Percentiles rank a stretch among this genome's conserved stretches.
Conservation (phyloP, 495 filamentous ascomycete genomes). For the Pyrenula aspistea region DNA sequence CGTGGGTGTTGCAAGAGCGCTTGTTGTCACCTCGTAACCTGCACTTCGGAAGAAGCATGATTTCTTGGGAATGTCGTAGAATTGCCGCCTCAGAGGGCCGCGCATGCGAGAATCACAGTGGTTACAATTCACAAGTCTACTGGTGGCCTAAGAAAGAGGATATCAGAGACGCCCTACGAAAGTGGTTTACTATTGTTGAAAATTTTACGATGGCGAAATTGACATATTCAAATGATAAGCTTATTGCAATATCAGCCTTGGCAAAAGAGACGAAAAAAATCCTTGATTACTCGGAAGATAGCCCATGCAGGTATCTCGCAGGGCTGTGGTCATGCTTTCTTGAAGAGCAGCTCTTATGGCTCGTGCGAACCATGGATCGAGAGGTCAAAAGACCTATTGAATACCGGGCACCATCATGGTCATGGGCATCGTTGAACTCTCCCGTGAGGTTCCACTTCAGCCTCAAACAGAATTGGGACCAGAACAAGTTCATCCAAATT, state of each 20-base stretch:
- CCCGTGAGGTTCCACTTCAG: no score
- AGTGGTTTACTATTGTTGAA: neutral
- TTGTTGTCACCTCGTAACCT: neutral
- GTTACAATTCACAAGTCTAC: neutral
- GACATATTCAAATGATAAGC: neutral
- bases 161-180: no score
- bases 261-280: no score
- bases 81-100: neutral
- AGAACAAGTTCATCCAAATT: no score
- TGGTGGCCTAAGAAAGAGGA: neutral
- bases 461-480: no score
- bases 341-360: neutral
- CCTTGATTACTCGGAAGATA: neutral
- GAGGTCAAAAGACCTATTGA: neutral
- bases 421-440: no score
- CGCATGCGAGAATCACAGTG: neutral
- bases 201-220: neutral
- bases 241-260: neutral
- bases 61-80: no score
- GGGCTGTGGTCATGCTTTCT: neutral
- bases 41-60: neutral
- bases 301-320: neutral
- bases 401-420: neutral
- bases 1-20: neutral
- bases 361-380: neutral